Evolutionary conservation across 257 asterid genomes (phyloP).

Genomic region (Gynochthodes officinalis): DNA sequence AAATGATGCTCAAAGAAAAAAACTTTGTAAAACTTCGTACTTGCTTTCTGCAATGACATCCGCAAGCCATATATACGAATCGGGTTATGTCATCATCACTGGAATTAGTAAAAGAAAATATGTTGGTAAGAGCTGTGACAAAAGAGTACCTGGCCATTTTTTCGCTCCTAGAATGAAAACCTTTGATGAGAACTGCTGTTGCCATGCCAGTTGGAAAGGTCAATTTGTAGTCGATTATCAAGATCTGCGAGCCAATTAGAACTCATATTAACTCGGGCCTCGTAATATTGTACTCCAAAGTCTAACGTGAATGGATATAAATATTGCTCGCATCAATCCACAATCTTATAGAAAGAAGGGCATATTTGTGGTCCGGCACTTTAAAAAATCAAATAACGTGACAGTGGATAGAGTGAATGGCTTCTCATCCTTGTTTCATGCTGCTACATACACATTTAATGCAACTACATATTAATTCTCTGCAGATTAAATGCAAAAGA

Average conservation of each 20-base stretch:
- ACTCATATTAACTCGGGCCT: conserved; percentile 3
- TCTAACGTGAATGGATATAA: background rate
- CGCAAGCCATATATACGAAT: background rate
- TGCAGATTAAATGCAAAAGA: no score
- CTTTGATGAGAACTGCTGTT: conserved; percentile 86
- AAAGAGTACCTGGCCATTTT: conserved; percentile 56
- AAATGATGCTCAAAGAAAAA: conserved; percentile 57
- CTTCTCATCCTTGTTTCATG: background rate
- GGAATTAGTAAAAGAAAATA: background rate
- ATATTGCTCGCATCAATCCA: background rate
- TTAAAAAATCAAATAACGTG: background rate
- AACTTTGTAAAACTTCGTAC: conserved; percentile 62
- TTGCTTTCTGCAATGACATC: conserved; percentile 66
- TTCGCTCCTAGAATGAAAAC: conserved; percentile 72
- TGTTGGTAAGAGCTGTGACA: background rate
- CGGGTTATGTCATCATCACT: background rate
- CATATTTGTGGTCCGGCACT: background rate
- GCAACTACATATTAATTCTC: background rate
- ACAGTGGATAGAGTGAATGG: background rate
- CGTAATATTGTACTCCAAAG: background rate
- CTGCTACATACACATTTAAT: background rate
- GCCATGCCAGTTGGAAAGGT: conserved; percentile 95
- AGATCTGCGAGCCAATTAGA: conserved; percentile 46
- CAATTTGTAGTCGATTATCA: conserved; percentile 84
- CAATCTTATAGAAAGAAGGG: background rate